Base-by-base conservation (phyloP, 2,329 filamentous ascomycete species). In the Daldinia sp. region DNA sequence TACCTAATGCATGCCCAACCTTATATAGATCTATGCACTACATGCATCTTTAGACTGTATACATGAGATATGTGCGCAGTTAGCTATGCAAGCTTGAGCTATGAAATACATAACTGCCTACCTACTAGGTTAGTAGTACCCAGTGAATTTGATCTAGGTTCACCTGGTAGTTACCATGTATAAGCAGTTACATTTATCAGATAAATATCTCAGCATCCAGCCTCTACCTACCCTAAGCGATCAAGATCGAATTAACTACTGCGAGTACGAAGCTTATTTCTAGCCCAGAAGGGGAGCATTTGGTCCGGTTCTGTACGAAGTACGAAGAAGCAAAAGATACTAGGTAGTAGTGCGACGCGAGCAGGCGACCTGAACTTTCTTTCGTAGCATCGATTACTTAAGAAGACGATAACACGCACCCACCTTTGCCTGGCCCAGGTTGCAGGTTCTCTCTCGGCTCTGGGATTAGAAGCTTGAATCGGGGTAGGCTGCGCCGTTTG, bases 261-360 rank as follows among this genome's bases (percentile, higher is more conserved):
- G 26, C 26, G n/a, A 33, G 39, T 44, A 30, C 39, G 23, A 42
- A 57, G 44, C 48, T 60, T 48, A 23, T 23, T 28, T 26, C 42
- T 18, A 20, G 28, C 35, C 35, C 33, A 51, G 46, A 39, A 44
- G 44, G 30, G 67, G 67, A 69, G 67, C 57, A 39, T 61, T 67
- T 67, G n/a, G 44, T 64, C 67, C 67, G 67, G 41, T 13, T 50
- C 18, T 30, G 39, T 54, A 63, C 35, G 33, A 39, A 35, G 33
- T 35, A 37, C 1, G n/a, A 54, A 54, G 28, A 54, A 26, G n/a
- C 13, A 37, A 37, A 5, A 37, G 6, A 3, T 7, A 23, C 35
- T 37, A 15, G 15, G 15, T 37, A 9, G 30, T 37, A 28, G 59
- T 69, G 28, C 58, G 33, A 69, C 63, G 20, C 18, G 53, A 2